Conservation (phyloP, 768 basidiomycete species). For the Hygrophoropsis aurantiaca region DNA sequence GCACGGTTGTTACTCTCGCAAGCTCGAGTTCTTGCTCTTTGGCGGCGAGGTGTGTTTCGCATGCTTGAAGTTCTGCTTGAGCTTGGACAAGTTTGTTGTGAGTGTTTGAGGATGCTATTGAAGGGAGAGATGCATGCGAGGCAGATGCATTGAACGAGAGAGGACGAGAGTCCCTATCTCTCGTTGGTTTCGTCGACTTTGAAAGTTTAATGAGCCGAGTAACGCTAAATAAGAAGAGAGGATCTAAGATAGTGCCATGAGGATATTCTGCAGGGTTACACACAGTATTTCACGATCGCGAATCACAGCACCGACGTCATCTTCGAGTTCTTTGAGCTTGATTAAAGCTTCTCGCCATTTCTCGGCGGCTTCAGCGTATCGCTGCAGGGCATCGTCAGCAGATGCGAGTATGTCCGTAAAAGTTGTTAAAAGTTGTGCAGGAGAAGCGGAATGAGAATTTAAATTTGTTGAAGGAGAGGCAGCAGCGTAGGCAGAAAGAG, state of each 20-base stretch:
- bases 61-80: constrained; percentile 79
- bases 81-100: constrained; percentile 58
- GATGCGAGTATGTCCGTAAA: constrained; percentile 59
- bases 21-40: constrained; percentile 67
- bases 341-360: constrained; percentile 63
- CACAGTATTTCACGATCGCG: constrained; percentile 83
- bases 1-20: constrained; percentile 52
- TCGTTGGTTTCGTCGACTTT: constrained; percentile 47
- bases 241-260: background rate
- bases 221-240: constrained; percentile 44
- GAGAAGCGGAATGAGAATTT: constrained; percentile 35
- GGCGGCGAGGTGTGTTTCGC: constrained; percentile 68
- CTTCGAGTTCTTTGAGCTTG: constrained; percentile 64
- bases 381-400: constrained; percentile 67
- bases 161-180: constrained; percentile 37
- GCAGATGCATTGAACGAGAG: constrained; percentile 34
- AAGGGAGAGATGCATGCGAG: constrained; percentile 42
- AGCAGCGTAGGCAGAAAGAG: constrained; percentile 72
- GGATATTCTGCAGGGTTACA: constrained; percentile 25
- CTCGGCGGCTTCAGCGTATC: constrained; percentile 62
- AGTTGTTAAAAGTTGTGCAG: constrained; percentile 23
- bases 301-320: constrained; percentile 68
- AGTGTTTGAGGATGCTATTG: constrained; percentile 18
- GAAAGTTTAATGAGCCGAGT: constrained; percentile 80
- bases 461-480: constrained; percentile 54